These are phyloP conservation scores for Pleurotus tuoliensis DNA, from an alignment of 768 basidiomycete species.

Conservation along the genomic window DNA sequence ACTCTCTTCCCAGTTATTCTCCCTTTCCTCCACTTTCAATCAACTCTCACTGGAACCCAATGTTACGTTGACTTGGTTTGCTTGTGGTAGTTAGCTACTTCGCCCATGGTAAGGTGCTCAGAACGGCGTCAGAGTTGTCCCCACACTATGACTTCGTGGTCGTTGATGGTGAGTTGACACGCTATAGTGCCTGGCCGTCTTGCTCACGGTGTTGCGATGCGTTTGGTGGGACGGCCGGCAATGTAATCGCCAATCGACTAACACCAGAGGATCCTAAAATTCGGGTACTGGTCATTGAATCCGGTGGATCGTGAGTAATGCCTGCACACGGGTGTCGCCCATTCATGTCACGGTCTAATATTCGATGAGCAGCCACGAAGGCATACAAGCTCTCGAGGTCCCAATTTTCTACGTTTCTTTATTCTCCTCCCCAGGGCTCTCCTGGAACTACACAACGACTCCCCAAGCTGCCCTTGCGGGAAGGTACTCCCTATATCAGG, in stretches of 20 bases:
- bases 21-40: no score
- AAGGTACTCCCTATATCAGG: constrained; percentile 3
- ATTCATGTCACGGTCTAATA: not conserved
- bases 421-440: not conserved
- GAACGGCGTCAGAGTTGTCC: no score
- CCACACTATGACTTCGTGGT: constrained; percentile 24
- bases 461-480: constrained; percentile 13
- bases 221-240: constrained; percentile 17
- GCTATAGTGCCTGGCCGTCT: not conserved
- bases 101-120: no score
- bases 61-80: no score
- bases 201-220: not conserved
- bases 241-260: constrained; percentile 11
- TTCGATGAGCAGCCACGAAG: constrained; percentile 8
- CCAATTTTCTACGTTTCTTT: not conserved
- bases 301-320: constrained; percentile 15
- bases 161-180: constrained; percentile 21
- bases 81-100: no score
- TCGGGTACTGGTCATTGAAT: constrained; percentile 21
- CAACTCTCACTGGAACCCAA: no score
- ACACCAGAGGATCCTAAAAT: constrained; percentile 11
- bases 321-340: no score
- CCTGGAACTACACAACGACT: constrained; percentile 19
- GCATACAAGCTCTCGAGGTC: constrained; percentile 1
- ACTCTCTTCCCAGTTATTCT: no score